phyloP scores from a whole-genome alignment of 2,329 filamentous ascomycete species.

The Pyrenophora graminea region DNA sequence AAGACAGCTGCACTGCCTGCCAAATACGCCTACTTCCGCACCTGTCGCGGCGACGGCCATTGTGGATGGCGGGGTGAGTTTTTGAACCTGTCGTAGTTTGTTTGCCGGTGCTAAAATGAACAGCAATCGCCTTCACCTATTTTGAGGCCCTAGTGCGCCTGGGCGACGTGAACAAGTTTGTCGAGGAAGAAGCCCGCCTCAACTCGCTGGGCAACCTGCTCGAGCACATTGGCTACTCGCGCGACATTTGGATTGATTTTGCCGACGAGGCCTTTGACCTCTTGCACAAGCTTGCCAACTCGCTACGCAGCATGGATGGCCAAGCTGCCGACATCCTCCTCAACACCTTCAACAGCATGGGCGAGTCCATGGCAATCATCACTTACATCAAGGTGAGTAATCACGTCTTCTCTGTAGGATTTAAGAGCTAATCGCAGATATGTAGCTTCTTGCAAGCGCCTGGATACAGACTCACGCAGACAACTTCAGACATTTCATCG shows the following conservation, averaged over 20 bases:
- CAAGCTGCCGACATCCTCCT: conserved; percentile 58
- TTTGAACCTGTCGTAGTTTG: conserved; percentile 1
- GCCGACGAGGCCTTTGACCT: conserved; percentile 73
- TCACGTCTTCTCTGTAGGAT: neutral
- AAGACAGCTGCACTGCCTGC: conserved; percentile 85
- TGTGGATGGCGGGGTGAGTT: conserved; percentile 94
- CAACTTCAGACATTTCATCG: conserved; percentile 73
- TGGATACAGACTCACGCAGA: conserved; percentile 77
- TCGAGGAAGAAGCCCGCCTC: conserved; percentile 73
- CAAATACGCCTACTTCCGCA: conserved; percentile 85
- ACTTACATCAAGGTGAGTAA: conserved; percentile 72
- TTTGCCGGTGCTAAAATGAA: conserved; percentile 31
- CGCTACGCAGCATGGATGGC: conserved; percentile 61
- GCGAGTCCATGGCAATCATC: conserved; percentile 73
- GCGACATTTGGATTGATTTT: conserved; percentile 80
- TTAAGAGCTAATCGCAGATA: conserved; percentile 15
- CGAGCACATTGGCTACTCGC: conserved; percentile 68
- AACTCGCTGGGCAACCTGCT: conserved; percentile 72
- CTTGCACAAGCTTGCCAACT: conserved; percentile 64
- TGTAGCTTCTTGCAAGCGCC: conserved; percentile 76
- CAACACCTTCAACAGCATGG: conserved; percentile 73
- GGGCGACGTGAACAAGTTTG: conserved; percentile 66
- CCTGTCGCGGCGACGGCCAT: conserved; percentile 88
- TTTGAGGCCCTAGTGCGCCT: conserved; percentile 80
- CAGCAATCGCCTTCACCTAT: conserved; percentile 91